These are phyloP conservation scores for Populus hybrid DNA, from an alignment of 441 rosid genomes.

Conservation along the genomic window DNA sequence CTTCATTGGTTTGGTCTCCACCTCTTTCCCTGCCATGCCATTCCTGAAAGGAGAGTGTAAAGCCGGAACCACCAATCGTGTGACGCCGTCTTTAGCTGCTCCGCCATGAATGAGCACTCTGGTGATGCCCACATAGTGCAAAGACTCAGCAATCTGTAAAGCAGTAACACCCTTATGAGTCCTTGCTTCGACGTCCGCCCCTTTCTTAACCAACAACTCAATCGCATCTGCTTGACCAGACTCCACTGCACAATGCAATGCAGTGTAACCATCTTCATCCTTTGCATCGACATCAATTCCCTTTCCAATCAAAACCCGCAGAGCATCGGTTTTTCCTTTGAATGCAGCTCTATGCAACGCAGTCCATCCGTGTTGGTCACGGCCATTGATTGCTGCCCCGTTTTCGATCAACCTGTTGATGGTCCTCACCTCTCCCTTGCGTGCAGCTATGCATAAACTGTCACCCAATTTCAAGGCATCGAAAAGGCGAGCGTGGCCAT, in stretches of 20 bases:
- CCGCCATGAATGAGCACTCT: conserved; percentile 44
- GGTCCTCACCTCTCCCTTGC: conserved; percentile 47
- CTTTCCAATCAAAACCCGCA: conserved; percentile 40
- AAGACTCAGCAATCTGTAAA: conserved; percentile 51
- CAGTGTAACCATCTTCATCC: conserved; percentile 66
- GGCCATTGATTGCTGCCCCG: conserved; percentile 49
- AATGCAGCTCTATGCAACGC: conserved; percentile 62
- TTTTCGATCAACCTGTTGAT: conserved; percentile 36
- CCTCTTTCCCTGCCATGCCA: conserved; percentile 13
- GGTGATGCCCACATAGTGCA: conserved; percentile 48
- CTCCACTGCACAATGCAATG: conserved; percentile 62
- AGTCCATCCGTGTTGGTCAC: conserved; percentile 69
- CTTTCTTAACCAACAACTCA: conserved; percentile 52
- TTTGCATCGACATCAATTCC: conserved; percentile 53
- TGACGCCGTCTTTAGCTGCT: conserved; percentile 30
- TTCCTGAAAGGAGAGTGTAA: conserved; percentile 6
- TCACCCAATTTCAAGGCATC: conserved; percentile 56
- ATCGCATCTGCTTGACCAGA: conserved; percentile 48
- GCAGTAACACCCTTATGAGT: conserved; percentile 46
- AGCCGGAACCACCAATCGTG: neutral
- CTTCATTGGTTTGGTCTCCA: conserved; percentile 26
- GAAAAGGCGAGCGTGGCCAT: conserved; percentile 43
- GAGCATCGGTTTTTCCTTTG: conserved; percentile 46
- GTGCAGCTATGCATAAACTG: conserved; percentile 39
- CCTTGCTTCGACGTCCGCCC: conserved; percentile 49